Base-by-base conservation (phyloP, 345 rosid species). In the Erodium maritimum region DNA sequence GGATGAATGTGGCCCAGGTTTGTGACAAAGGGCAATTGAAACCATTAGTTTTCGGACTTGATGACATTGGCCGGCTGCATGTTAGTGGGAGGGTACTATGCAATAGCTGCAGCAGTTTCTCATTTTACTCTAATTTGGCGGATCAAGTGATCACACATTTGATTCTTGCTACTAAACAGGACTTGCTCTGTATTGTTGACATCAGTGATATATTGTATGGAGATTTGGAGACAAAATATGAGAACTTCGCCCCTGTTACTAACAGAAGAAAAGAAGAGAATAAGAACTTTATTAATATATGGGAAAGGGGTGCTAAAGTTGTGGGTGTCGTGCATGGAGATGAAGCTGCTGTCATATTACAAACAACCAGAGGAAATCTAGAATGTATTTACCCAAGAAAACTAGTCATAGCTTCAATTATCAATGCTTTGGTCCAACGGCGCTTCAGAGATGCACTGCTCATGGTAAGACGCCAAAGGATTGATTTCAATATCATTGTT, bases 391-490 rank as follows among this genome's bases (percentile, higher is more conserved):
- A 80, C 67, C 99, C 99, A 12, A 87, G 99, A 80, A 89, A 93
- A 80, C 65, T 93, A 74, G 99, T 87, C 19, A 68, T 89, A 42
- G 74, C 87, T 21, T 83, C 97, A 58, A 82, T 93, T 61, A 55
- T 79, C 24, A 83, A 85, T 75, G 96, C 88, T 56, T 72, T 93
- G 77, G 70, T 68, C 61, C 85, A 80, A 67, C 55, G 73, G 59
- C 87, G 83, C 65, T 93, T 83, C 62, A 79, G 71, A 69, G 91
- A 89, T 78, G 95, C 96, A 51, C 70, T 89, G 51, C 70, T 77
- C 64, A 85, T 93, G 96, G 99, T 93, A 50, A 83, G 99, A 79
- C 82, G 95, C 51, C 99, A 93, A 19, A 83, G 99, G 72, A 93
- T 89, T 61, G 80, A 93, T 80, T 89, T 93, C 65, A 93, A 93